Conservation (phyloP, 352 stramenopile genomes). For the Elongisporangium undulatum region DNA sequence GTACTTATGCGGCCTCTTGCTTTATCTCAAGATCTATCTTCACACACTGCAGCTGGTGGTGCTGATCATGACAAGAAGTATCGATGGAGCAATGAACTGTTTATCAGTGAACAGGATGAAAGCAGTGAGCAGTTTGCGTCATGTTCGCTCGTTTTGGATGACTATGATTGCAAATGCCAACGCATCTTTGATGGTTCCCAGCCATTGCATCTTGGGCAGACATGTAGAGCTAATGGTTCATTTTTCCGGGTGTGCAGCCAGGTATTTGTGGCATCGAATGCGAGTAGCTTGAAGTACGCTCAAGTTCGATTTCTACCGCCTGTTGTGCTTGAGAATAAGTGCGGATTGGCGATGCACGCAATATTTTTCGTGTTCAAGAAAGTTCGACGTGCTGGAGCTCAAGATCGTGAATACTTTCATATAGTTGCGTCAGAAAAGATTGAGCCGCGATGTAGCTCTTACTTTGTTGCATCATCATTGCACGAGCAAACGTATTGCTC, state of each 20-base stretch:
- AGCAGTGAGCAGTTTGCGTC: conserved; percentile 52
- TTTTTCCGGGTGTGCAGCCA: conserved; percentile 67
- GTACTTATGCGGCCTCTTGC: conserved; percentile 58
- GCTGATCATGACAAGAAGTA: conserved; percentile 27
- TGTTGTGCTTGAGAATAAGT: conserved; percentile 78
- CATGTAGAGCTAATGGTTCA: conserved; percentile 60
- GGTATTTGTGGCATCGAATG: conserved; percentile 62
- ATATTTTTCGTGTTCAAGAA: conserved; percentile 84
- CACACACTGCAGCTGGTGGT: background rate
- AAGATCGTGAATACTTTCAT: conserved; percentile 71
- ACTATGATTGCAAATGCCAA: conserved; percentile 74
- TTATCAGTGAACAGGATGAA: conserved; percentile 67
- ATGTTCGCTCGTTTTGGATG: conserved; percentile 61
- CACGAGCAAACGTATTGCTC: conserved; percentile 75
- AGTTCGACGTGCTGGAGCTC: conserved; percentile 39
- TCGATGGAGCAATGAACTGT: conserved; percentile 80
- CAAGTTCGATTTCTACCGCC: conserved; percentile 62
- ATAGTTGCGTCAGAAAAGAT: conserved; percentile 68
- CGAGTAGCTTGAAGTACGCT: conserved; percentile 60
- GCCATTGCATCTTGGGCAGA: conserved; percentile 64
- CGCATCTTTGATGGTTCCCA: conserved; percentile 76
- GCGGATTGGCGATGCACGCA: conserved; percentile 53
- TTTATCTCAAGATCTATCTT: background rate
- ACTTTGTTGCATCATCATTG: conserved; percentile 66
- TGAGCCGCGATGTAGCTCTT: conserved; percentile 29